Conservation (phyloP, 140 eudicot genomes). For the Senecio squalidus region DNA sequence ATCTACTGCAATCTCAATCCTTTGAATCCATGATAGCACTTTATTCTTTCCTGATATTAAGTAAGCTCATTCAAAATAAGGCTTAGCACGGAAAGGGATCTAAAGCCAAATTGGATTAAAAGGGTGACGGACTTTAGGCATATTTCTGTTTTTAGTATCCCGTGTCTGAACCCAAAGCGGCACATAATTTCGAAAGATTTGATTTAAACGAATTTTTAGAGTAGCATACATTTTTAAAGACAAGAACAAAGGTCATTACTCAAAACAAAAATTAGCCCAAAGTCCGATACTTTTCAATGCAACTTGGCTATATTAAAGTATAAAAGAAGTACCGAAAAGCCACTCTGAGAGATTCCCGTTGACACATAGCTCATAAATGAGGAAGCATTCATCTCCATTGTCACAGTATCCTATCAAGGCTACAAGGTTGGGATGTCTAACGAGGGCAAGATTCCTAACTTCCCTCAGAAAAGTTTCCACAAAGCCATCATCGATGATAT, state of each 20-base stretch:
- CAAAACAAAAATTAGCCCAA: neutral
- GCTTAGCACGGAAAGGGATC: neutral
- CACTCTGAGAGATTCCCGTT: conserved; percentile 61
- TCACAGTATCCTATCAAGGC: conserved; percentile 53
- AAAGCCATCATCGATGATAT: conserved; percentile 45
- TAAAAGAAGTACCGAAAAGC: conserved; percentile 40
- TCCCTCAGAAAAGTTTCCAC: conserved; percentile 51
- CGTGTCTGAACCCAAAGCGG: neutral
- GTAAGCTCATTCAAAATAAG: neutral
- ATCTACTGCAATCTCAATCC: conserved; percentile 50
- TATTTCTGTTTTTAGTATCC: neutral
- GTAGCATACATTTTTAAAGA: neutral
- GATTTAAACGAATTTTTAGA: neutral
- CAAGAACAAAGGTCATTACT: neutral
- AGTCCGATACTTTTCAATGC: neutral
- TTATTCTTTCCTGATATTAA: conserved; percentile 37
- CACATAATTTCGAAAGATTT: neutral
- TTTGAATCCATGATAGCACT: conserved; percentile 43
- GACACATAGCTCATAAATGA: conserved; percentile 52
- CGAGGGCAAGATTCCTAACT: conserved; percentile 46
- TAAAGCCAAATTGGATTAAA: neutral
- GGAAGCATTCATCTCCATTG: conserved; percentile 47
- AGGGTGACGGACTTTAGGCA: neutral
- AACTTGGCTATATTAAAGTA: neutral
- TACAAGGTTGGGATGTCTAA: conserved; percentile 64